These are phyloP conservation scores for Aspergillus uvarum DNA, from an alignment of 2,329 filamentous ascomycete genomes.

Conservation along the genomic window DNA sequence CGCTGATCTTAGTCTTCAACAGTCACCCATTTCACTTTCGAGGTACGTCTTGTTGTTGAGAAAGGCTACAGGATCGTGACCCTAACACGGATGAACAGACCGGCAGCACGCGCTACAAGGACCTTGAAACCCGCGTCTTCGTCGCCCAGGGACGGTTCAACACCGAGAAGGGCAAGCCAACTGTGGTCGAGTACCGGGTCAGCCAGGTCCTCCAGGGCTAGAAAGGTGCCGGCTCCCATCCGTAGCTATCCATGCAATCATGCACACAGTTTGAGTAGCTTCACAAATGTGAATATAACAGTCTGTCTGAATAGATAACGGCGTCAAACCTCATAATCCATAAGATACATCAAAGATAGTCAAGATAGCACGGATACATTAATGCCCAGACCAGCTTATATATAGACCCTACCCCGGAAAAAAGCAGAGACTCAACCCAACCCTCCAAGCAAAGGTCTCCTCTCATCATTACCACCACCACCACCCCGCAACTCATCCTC, in stretches of 20 bases:
- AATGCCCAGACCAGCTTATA: neutral
- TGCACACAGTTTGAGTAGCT: neutral
- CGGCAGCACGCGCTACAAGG: constrained; percentile 43
- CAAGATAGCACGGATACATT: neutral
- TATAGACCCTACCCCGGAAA: too few species aligned
- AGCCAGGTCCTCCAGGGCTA: constrained; percentile 36
- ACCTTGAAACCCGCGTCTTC: constrained; percentile 42
- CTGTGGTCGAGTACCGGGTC: constrained; percentile 45
- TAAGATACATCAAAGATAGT: neutral
- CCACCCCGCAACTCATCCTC: constrained; percentile 2
- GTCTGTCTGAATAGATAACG: neutral
- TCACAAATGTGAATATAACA: neutral
- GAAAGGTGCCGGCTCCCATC: neutral
- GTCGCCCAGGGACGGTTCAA: constrained; percentile 44
- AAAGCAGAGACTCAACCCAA: neutral
- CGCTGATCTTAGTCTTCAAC: constrained; percentile 6
- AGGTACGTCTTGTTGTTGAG: constrained; percentile 25
- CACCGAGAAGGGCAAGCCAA: constrained; percentile 35
- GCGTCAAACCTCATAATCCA: neutral
- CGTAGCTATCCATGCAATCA: neutral
- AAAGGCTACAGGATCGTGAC: neutral
- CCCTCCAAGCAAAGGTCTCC: constrained; percentile 27
- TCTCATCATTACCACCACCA: constrained; percentile 22
- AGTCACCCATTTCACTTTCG: constrained; percentile 41
- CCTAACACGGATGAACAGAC: constrained; percentile 29